phyloP scores from a whole-genome alignment of 495 filamentous ascomycete species.

The Penicillium lividum region DNA sequence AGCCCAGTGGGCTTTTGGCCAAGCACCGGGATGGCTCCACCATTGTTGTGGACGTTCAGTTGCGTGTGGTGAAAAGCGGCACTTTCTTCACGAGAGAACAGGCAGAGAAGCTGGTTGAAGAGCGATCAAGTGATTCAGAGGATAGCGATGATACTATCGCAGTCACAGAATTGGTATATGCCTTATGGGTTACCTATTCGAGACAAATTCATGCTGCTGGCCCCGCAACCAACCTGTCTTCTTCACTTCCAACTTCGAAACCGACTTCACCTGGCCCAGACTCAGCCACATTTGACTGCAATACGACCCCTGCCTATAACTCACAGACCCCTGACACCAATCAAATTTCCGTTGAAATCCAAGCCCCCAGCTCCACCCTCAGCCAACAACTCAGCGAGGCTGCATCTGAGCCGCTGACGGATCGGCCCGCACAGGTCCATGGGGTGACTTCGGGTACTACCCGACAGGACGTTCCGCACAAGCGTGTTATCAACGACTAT shows the following conservation, averaged over 20 bases:
- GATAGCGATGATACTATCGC: conserved; percentile 43
- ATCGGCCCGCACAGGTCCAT: conserved; percentile 47
- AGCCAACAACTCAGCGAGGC: conserved; percentile 76
- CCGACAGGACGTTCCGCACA: conserved; percentile 45
- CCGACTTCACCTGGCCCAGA: conserved; percentile 17
- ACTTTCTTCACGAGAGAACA: conserved; percentile 48
- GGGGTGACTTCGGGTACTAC: conserved; percentile 36
- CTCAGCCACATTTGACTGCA: conserved; percentile 8
- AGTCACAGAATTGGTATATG: conserved; percentile 83
- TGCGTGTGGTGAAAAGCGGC: conserved; percentile 92
- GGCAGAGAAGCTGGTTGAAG: conserved; percentile 34
- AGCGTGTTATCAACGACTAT: conserved; percentile 88
- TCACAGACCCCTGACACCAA: conserved; percentile 12
- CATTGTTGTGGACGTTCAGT: conserved; percentile 89
- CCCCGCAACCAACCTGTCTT: conserved; percentile 47
- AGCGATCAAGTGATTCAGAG: conserved; percentile 35
- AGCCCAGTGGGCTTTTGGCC: conserved; percentile 79
- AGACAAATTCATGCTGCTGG: conserved; percentile 80
- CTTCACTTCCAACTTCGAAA: conserved; percentile 22
- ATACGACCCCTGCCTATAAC: conserved; percentile 5
- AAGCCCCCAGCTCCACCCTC: conserved; percentile 64
- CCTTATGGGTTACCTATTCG: conserved; percentile 96
- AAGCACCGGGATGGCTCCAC: conserved; percentile 87
- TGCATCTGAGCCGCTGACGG: conserved; percentile 54
- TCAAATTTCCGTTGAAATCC: conserved; percentile 30